Percentiles rank a stretch among this genome's conserved stretches.
Evolutionary conservation across 1,139 yeast species (phyloP).

Genomic region (Kodamaea sp.): DNA sequence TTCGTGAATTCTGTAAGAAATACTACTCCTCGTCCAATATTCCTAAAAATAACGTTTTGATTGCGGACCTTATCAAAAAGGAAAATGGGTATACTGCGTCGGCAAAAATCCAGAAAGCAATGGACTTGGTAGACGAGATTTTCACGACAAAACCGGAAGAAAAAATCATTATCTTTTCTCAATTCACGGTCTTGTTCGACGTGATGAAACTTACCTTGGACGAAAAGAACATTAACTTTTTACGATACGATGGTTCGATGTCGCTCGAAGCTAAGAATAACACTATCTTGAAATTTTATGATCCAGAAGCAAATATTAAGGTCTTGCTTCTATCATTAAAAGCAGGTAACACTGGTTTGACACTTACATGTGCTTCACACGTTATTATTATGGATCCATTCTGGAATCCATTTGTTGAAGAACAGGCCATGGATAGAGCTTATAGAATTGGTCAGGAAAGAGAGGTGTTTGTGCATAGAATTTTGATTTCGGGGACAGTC

Average conservation of each 20-base stretch:
- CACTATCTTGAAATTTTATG: conserved; percentile 64
- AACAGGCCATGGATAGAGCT: conserved; percentile 94
- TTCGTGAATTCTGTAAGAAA: conserved; percentile 12
- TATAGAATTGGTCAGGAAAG: conserved; percentile 88
- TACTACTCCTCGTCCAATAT: conserved; percentile 6
- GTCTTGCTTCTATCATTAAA: conserved; percentile 75
- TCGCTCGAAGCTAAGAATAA: conserved; percentile 61
- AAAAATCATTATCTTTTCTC: conserved; percentile 78
- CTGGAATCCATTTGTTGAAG: conserved; percentile 97
- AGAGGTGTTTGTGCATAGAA: conserved; percentile 71
- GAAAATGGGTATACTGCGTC: conserved; percentile 45
- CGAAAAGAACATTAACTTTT: conserved; percentile 45
- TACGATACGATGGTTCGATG: conserved; percentile 86
- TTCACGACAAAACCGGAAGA: conserved; percentile 48
- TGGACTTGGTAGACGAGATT: conserved; percentile 48
- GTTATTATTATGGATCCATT: conserved; percentile 90
- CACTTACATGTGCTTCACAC: conserved; percentile 90
- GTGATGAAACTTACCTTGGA: conserved; percentile 60
- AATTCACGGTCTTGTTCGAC: conserved; percentile 78
- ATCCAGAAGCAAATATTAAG: conserved; percentile 50
- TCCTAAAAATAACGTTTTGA: conserved; percentile 20
- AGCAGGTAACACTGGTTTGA: conserved; percentile 93
- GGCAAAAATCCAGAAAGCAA: conserved; percentile 55
- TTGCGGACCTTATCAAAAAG: conserved; percentile 28
- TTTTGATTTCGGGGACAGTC: conserved; percentile 66